These are phyloP conservation scores for Diaporthe eres DNA, from an alignment of 2,329 filamentous ascomycete species.

Conservation along the genomic window DNA sequence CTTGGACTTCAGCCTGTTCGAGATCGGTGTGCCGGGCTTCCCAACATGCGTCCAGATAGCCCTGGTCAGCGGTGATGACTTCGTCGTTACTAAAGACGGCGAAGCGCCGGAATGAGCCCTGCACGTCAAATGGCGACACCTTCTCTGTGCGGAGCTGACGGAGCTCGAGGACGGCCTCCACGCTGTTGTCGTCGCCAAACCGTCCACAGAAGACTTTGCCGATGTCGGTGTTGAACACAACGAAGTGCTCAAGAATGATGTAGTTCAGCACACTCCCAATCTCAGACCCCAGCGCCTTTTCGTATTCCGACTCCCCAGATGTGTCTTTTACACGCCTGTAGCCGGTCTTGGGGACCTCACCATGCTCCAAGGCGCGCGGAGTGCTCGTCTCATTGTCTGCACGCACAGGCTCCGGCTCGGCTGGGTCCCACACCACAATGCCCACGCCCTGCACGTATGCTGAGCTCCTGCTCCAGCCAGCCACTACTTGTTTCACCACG, in stretches of 20 bases:
- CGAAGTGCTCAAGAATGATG: slow-evolving; percentile 1
- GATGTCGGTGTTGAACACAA: slow-evolving; percentile 5
- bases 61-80: slow-evolving; percentile 3
- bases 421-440: slow-evolving; percentile 3
- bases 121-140: background rate
- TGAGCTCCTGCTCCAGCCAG: slow-evolving; percentile 23
- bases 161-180: slow-evolving; percentile 5
- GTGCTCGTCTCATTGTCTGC: background rate
- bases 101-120: slow-evolving; percentile 13
- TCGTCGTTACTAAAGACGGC: slow-evolving; percentile 5
- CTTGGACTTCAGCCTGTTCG: slow-evolving; percentile 8
- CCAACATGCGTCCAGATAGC: slow-evolving; percentile 9
- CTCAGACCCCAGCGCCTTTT: background rate
- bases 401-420: background rate
- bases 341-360: background rate
- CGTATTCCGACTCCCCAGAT: background rate
- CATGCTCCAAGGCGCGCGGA: background rate
- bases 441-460: slow-evolving; percentile 13
- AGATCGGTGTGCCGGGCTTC: background rate
- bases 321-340: slow-evolving; percentile 9
- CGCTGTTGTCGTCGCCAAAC: background rate
- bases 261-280: slow-evolving; percentile 12
- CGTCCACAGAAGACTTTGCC: slow-evolving; percentile 11
- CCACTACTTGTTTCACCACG: background rate
- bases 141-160: background rate